Conservation (phyloP, 768 basidiomycete species). For the Kwoniella sp. region DNA sequence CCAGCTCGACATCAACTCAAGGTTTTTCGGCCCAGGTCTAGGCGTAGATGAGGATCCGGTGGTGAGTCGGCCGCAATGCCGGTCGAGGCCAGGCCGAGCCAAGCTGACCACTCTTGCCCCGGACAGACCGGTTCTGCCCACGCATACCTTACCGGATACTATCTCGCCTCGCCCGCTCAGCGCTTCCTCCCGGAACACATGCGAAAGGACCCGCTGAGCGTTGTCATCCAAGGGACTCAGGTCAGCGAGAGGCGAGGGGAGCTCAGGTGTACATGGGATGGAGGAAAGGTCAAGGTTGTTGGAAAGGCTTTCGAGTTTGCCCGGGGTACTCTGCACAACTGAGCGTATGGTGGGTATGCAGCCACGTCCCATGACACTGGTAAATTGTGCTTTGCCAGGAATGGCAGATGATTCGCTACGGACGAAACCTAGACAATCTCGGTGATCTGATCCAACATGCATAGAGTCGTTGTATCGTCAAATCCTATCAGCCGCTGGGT, state of each 20-base stretch:
- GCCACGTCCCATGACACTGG: too few relatives aligned
- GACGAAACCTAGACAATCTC: too few relatives aligned
- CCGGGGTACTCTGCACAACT: slow-evolving; percentile 4
- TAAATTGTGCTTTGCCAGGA: too few relatives aligned
- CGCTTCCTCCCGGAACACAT: slow-evolving; percentile 5
- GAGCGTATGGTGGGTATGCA: too few relatives aligned
- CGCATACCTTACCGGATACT: slow-evolving; percentile 26
- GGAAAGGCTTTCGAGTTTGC: slow-evolving; percentile 13
- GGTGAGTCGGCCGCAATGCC: slow-evolving; percentile 12
- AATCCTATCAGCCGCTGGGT: too few relatives aligned
- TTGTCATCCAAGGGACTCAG: slow-evolving; percentile 22
- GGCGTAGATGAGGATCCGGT: slow-evolving; percentile 37
- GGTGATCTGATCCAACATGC: background rate
- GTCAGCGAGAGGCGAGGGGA: slow-evolving; percentile 19
- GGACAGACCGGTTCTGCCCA: slow-evolving; percentile 34
- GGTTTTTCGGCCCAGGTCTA: slow-evolving; percentile 25
- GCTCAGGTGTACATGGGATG: slow-evolving; percentile 13
- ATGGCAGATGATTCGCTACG: too few relatives aligned
- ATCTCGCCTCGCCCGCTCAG: slow-evolving; percentile 13
- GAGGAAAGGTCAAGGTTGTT: slow-evolving; percentile 11
- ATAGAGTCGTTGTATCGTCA: too few relatives aligned
- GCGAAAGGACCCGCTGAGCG: background rate
- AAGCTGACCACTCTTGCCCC: background rate
- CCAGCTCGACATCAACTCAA: slow-evolving; percentile 15
- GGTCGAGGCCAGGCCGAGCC: background rate